Conservation (phyloP, 225 moss, liverwort and hornwort genomes). For the Marchantia polymorpha region DNA sequence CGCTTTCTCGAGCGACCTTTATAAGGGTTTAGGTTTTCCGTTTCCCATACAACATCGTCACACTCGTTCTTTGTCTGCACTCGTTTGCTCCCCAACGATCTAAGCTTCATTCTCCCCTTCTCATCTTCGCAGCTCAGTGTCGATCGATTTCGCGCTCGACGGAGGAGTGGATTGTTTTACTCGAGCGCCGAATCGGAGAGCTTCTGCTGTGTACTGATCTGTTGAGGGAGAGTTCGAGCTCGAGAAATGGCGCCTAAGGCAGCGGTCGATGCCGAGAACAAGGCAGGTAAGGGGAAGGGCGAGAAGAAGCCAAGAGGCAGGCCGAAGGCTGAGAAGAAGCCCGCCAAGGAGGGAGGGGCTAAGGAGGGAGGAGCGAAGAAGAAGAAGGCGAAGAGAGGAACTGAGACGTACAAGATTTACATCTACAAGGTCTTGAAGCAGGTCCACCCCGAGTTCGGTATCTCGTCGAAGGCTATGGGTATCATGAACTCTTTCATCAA, state of each 20-base stretch:
- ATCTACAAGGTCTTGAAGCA: conserved; percentile 50
- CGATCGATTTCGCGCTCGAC: not conserved
- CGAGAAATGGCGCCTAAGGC: conserved; percentile 40
- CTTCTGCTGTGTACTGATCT: not conserved
- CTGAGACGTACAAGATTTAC: conserved; percentile 49
- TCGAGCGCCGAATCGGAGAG: not conserved
- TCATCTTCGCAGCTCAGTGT: not conserved
- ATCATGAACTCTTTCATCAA: conserved; percentile 52
- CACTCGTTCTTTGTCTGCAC: not conserved
- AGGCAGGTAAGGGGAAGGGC: conserved; percentile 37
- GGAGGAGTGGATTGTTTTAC: not conserved
- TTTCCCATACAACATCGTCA: not conserved
- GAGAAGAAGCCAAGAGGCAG: conserved; percentile 53
- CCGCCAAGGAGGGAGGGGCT: conserved; percentile 39
- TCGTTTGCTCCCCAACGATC: not conserved
- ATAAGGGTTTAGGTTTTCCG: conserved; percentile 29
- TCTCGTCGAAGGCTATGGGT: conserved; percentile 47
- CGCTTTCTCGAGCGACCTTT: conserved; percentile 4
- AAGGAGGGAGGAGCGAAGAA: conserved; percentile 41
- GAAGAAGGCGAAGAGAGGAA: conserved; percentile 46
- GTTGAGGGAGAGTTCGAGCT: not conserved
- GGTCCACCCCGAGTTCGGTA: conserved; percentile 46
- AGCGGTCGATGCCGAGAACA: conserved; percentile 36
- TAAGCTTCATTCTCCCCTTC: not conserved
- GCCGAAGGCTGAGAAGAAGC: conserved; percentile 54